Base-by-base conservation (phyloP, 2,329 filamentous ascomycete species). In the Fusarium piperis region DNA sequence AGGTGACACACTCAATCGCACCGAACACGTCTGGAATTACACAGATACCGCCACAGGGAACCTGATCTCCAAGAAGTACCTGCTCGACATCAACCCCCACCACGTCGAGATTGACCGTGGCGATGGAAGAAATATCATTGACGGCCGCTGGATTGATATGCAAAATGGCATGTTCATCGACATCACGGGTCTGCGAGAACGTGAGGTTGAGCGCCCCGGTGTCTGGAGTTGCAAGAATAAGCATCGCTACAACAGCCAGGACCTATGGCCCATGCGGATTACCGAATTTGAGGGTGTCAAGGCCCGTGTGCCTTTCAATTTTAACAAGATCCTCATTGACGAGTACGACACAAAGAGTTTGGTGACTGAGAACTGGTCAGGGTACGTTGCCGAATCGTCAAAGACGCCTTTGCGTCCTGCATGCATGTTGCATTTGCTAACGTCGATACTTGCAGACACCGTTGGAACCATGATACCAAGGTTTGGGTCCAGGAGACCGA, bases 91-190 rank as follows among this genome's bases (percentile, higher is more conserved):
- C 67, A 96, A 95, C 81, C 92, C 92, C 0, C 89, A 91, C 83
- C 87, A 90, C 74, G 84, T 83, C 64, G 87, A 92, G 61, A 83
- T 91, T 3, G 84, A 85, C 28, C 85, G 89, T 23, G 90, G 90
- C 46, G 87, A 92, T 74, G 93, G 93, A 18, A 83, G 86, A 77
- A 97, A 97, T 78, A 88, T 96, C 62, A 96, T 96, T 75, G 94
- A 96, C 80, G 93, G 91, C 26, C 87, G 94, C 51, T 97, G 93
- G 92, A 93, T 96, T 77, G 93, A 96, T 80, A 86, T 87, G 65
- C 81, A 83, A 62, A 96, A 91, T 74, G 93, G 93, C 53, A 86
- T 95, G 76, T 97, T 93, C 80, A 90, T 96, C 79, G 93, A 96
- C 79, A 94, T 97, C 76, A 96, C 94, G 1, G 93, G 89, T 13